These are phyloP conservation scores for Spirogloea muscicola DNA, from an alignment of 139 green algal species.

Conservation along the genomic window DNA sequence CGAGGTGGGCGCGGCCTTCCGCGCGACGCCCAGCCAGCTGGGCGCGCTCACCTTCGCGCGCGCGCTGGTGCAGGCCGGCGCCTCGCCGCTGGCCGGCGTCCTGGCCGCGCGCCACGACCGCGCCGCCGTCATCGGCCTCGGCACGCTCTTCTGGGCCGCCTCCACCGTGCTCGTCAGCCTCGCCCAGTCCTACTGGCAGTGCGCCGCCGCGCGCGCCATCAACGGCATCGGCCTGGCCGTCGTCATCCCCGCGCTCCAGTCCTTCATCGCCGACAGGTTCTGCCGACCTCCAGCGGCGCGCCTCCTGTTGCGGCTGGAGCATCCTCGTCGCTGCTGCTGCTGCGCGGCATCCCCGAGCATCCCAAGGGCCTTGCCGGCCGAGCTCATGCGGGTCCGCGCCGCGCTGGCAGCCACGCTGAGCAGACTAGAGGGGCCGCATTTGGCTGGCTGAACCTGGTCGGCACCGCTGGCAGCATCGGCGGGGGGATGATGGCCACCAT, in stretches of 20 bases:
- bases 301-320: too few species aligned
- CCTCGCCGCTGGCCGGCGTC: slow-evolving; percentile 8
- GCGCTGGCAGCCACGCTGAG: slow-evolving; percentile 3
- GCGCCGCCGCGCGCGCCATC: not conserved
- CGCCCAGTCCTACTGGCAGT: slow-evolving; percentile 3
- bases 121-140: slow-evolving; percentile 14
- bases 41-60: slow-evolving; percentile 29
- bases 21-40: slow-evolving; percentile 20
- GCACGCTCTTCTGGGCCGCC: slow-evolving; percentile 6
- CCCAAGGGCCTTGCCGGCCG: too few species aligned
- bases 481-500: slow-evolving; percentile 31
- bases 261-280: slow-evolving; percentile 17
- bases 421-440: slow-evolving; percentile 16
- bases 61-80: slow-evolving; percentile 8
- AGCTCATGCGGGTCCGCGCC: too few species aligned
- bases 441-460: slow-evolving; percentile 29
- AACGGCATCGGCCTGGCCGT: slow-evolving; percentile 14
- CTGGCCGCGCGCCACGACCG: slow-evolving; percentile 4
- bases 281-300: too few species aligned
- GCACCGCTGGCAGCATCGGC: slow-evolving; percentile 13
- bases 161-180: slow-evolving; percentile 1
- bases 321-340: too few species aligned
- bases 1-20: slow-evolving; percentile 27
- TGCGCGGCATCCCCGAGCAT: too few species aligned
- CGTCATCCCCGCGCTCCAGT: slow-evolving; percentile 18